Evolutionary conservation across 2,329 filamentous ascomycete genomes (phyloP).

Genomic region (Pyrenochaeta sp.): DNA sequence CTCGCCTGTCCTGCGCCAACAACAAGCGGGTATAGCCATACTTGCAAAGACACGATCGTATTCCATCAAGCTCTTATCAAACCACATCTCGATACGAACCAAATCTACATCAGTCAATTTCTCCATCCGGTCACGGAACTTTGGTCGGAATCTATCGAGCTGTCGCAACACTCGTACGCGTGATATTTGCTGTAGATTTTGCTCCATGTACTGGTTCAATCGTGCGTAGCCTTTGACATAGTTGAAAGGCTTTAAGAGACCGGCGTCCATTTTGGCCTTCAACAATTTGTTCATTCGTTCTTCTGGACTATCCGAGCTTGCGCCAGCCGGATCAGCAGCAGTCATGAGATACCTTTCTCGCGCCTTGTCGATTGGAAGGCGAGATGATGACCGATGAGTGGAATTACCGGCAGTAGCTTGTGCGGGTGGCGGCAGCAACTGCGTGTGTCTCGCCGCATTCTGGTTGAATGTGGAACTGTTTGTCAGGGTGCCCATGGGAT

Average conservation of each 20-base stretch:
- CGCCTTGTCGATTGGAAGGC: conserved; percentile 72
- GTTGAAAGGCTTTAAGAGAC: conserved; percentile 94
- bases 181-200: conserved; percentile 80
- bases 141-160: conserved; percentile 90
- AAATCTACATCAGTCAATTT: conserved; percentile 92
- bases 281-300: conserved; percentile 95
- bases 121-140: conserved; percentile 95
- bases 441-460: conserved; percentile 58
- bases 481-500: conserved; percentile 52
- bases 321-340: conserved; percentile 88
- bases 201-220: conserved; percentile 89
- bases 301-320: conserved; percentile 83
- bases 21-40: conserved; percentile 98
- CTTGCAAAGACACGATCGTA: conserved; percentile 98
- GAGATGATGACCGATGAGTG: conserved; percentile 68
- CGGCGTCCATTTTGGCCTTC: conserved; percentile 94
- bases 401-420: conserved; percentile 60
- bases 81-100: conserved; percentile 98
- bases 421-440: conserved; percentile 52
- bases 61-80: conserved; percentile 94
- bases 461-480: conserved; percentile 41
- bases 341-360: conserved; percentile 94
- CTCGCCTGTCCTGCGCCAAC: conserved; percentile 95
- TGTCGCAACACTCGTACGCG: conserved; percentile 93
- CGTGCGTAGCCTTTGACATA: conserved; percentile 96